Percentiles rank a stretch among this genome's conserved stretches.
phyloP scores from a whole-genome alignment of 192 early-diverging fungal genomes.

The Coemansia sp. region DNA sequence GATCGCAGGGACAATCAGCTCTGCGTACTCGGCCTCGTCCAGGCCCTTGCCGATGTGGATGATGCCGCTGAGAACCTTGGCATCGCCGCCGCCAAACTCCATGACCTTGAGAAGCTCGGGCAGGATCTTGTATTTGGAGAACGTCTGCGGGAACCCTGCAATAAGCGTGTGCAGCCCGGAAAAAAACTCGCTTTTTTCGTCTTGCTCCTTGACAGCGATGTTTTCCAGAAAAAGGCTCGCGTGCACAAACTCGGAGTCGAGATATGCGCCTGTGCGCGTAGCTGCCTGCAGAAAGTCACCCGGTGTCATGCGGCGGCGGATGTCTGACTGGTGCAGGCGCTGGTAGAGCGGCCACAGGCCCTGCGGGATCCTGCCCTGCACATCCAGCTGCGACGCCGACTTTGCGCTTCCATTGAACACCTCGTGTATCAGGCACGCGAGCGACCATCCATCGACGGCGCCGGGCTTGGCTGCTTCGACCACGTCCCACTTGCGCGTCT shows the following conservation, averaged over 20 bases:
- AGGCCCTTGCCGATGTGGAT: conserved; percentile 78
- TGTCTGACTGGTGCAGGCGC: conserved; percentile 58
- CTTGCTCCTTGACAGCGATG: conserved; percentile 83
- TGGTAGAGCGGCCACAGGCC: conserved; percentile 61
- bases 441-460: conserved; percentile 79
- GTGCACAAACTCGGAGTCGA: conserved; percentile 81
- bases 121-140: conserved; percentile 89
- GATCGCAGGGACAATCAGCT: conserved; percentile 66
- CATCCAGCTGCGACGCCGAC: conserved; percentile 52
- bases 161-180: conserved; percentile 71
- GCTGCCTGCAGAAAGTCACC: conserved; percentile 69
- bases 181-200: conserved; percentile 82
- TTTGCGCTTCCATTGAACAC: conserved; percentile 64
- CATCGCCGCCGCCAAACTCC: conserved; percentile 75
- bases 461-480: conserved; percentile 21
- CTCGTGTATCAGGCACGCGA: conserved; percentile 79
- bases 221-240: conserved; percentile 87
- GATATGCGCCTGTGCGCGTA: conserved; percentile 60
- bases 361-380: conserved; percentile 60
- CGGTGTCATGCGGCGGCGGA: conserved; percentile 62
- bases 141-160: conserved; percentile 75
- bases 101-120: conserved; percentile 84
- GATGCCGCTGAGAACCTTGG: conserved; percentile 73
- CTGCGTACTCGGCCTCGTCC: conserved; percentile 70
- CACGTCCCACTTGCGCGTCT: conserved; percentile 27